Evolutionary conservation across 495 filamentous ascomycete species (phyloP).

Genomic region (Penicillium turbatum): DNA sequence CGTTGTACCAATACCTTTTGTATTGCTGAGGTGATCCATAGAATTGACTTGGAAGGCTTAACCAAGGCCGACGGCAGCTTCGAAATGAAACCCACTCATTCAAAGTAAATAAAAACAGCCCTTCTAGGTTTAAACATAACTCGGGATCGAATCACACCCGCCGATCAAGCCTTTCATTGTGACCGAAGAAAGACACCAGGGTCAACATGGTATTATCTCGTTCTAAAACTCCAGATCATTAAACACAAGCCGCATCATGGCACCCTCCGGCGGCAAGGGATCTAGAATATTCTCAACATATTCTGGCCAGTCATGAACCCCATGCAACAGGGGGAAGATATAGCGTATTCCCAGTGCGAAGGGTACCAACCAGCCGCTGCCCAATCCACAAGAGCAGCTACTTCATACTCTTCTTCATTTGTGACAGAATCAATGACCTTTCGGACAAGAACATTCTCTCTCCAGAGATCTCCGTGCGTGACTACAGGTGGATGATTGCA

Average conservation of each 20-base stretch:
- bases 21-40: no score
- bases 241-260: slow-evolving; percentile 24
- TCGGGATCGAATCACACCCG: not conserved
- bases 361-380: slow-evolving; percentile 47
- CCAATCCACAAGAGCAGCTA: slow-evolving; percentile 46
- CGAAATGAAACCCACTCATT: not conserved
- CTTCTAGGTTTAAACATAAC: not conserved
- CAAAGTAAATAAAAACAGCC: not conserved
- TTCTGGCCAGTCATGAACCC: slow-evolving; percentile 23
- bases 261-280: slow-evolving; percentile 22
- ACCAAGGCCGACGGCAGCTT: not conserved
- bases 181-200: not conserved
- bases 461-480: slow-evolving; percentile 31
- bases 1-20: no score
- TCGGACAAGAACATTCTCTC: slow-evolving; percentile 31
- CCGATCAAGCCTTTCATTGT: not conserved
- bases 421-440: slow-evolving; percentile 14
- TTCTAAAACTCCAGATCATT: slow-evolving; percentile 21
- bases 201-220: not conserved
- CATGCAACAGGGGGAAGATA: slow-evolving; percentile 22
- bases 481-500: slow-evolving; percentile 26
- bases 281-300: slow-evolving; percentile 25
- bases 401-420: slow-evolving; percentile 13
- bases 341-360: slow-evolving; percentile 47
- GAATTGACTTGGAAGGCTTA: no score